Evolutionary conservation across 2,329 filamentous ascomycete genomes (phyloP), one percentile per base, ranked within the genome.

Genomic region (Falciphora oryzae): DNA sequence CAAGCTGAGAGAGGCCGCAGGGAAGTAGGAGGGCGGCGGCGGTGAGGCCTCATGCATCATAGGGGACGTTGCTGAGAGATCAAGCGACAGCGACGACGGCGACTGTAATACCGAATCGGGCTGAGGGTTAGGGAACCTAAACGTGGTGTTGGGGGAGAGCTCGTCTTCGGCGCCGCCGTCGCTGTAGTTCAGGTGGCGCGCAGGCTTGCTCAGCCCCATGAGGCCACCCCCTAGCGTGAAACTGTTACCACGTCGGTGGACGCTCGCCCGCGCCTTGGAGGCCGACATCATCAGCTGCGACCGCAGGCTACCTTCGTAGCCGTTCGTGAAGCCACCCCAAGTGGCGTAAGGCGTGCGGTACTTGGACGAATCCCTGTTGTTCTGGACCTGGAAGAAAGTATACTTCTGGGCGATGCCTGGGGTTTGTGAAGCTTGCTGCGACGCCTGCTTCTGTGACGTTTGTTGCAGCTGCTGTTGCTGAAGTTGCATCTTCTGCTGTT

Each of bases 341-440:
- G 79, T 76, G 22, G 82, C 79, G 70, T 88, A 89, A 1, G 86
- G 86, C 5, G 84, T 86, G 62, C 83, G 80, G 66, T 89, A 88
- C 64, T 81, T 81, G 10, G 80, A 78, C 7, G 82, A 76, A 66
- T 85, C 82, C 74, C 83, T 81, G 67, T 87, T 87, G 68, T 87
- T 81, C 66, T 88, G 77, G 31, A 84, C 79, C 67, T 86, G 83
- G 71, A 87, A 84, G 71, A 85, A 88, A 3, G 78, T 74, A 69
- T 85, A 86, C 67, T 82, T 85, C 65, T 83, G 80, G 64, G 80
- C 56, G 16, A 44, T 29, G 27, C 62, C 44, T n/a, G 62, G 38
- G 29, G 35, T 16, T 31, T 72, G 61, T 22, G 61, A 57, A 29
- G 38, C 44, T 53, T 53, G 57, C 57, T 58, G 57, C 27, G 58